phyloP scores from a whole-genome alignment of 2,329 filamentous ascomycete genomes.

The Aspergillus sp. region DNA sequence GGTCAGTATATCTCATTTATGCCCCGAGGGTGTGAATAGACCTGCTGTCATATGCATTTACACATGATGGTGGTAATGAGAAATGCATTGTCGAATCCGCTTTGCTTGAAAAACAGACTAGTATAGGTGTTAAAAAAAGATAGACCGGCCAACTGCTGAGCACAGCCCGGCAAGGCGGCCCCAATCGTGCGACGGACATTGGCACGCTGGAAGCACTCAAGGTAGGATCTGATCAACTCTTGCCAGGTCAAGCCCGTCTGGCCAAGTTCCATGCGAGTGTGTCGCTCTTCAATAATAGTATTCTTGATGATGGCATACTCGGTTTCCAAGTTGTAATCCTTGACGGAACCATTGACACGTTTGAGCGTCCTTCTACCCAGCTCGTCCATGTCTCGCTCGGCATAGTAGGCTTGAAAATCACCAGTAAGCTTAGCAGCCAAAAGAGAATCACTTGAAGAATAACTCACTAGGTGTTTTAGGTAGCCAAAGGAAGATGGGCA shows the following conservation, averaged over 20 bases:
- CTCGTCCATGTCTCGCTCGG: background rate
- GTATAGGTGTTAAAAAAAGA: conserved; percentile 2
- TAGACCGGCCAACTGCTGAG: conserved; percentile 1
- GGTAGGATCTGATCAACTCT: background rate
- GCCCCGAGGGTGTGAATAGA: background rate
- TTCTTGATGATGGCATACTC: conserved; percentile 5
- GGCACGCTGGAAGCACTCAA: background rate
- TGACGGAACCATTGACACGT: background rate
- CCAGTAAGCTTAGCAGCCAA: too few relatives aligned
- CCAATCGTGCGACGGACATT: background rate
- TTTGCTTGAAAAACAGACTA: background rate
- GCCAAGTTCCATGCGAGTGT: background rate
- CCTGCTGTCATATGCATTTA: background rate
- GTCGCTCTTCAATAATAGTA: background rate
- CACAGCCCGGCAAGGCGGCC: background rate
- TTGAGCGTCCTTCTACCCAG: background rate
- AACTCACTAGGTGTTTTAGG: too few relatives aligned
- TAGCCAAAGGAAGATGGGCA: too few relatives aligned
- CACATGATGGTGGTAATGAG: background rate
- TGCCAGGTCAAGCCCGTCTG: background rate
- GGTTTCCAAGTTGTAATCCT: background rate
- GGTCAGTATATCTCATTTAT: too few relatives aligned
- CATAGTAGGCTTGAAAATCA: background rate
- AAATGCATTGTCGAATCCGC: background rate
- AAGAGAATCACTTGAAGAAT: too few relatives aligned